These are phyloP conservation scores for Helotiales sp. DNA, from an alignment of 2,329 filamentous ascomycete species.

Conservation along the genomic window DNA sequence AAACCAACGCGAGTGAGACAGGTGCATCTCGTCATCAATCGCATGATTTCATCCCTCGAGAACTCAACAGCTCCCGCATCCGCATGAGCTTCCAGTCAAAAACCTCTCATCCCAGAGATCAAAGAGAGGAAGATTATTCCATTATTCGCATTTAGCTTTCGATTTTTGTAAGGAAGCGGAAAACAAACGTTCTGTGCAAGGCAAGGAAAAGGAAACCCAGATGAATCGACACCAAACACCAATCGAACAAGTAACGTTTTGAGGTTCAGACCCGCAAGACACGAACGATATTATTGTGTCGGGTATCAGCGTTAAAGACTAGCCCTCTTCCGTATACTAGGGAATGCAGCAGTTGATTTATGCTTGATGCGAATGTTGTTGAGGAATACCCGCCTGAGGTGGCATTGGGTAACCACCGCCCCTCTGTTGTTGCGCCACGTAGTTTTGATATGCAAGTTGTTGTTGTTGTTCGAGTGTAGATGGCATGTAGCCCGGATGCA, in stretches of 20 bases:
- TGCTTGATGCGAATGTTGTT: constrained; percentile 80
- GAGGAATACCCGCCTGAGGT: constrained; percentile 74
- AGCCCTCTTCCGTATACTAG: constrained; percentile 29
- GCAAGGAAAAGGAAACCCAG: constrained; percentile 23
- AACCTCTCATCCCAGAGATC: constrained; percentile 8
- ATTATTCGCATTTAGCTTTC: constrained; percentile 28
- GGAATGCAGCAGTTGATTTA: constrained; percentile 42
- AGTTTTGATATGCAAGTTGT: constrained; percentile 80
- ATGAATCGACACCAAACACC: constrained; percentile 35
- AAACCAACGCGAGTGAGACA: background rate
- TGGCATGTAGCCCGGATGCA: constrained; percentile 67
- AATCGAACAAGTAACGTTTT: constrained; percentile 26
- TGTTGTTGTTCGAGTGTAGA: constrained; percentile 61
- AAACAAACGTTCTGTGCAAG: constrained; percentile 18
- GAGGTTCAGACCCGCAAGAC: constrained; percentile 33
- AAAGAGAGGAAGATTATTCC: constrained; percentile 22
- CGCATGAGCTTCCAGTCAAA: constrained; percentile 5
- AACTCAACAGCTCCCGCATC: background rate
- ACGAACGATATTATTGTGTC: constrained; percentile 43
- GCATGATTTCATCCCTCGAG: background rate
- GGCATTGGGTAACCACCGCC: constrained; percentile 77
- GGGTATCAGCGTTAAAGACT: constrained; percentile 54
- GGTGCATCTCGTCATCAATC: background rate
- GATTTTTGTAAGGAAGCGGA: constrained; percentile 23
- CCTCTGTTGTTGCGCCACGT: constrained; percentile 71